Conservation (phyloP, 805 yeast species). For the Torulaspora quercuum region DNA sequence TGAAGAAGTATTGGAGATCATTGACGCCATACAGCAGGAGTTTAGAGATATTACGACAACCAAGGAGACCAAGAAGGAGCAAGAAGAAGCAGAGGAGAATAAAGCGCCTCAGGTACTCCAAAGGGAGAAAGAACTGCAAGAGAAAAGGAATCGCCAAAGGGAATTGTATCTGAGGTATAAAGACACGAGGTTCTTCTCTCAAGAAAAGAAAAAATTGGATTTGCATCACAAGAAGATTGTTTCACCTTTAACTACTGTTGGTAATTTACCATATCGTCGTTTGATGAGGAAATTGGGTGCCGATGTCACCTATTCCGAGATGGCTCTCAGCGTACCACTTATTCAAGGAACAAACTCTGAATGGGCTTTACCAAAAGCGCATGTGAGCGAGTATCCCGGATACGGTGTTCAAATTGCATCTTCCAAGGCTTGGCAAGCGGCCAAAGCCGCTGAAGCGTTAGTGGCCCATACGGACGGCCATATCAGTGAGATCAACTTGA, state of each 20-base stretch:
- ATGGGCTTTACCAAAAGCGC: conserved; percentile 97
- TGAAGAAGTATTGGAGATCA: conserved; percentile 54
- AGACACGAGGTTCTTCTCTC: conserved; percentile 71
- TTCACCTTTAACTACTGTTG: conserved; percentile 96
- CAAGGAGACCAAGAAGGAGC: conserved; percentile 34
- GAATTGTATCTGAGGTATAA: conserved; percentile 44
- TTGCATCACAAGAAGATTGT: conserved; percentile 75
- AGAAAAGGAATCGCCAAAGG: conserved; percentile 32
- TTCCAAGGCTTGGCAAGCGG: conserved; percentile 87
- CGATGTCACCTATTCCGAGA: conserved; percentile 89
- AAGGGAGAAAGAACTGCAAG: conserved; percentile 33
- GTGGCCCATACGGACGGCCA: conserved; percentile 43
- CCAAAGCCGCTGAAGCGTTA: conserved; percentile 80
- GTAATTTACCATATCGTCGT: conserved; percentile 92
- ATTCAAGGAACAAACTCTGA: conserved; percentile 89
- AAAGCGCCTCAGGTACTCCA: conserved; percentile 32
- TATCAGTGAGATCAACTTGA: conserved; percentile 82
- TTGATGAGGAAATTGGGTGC: conserved; percentile 88
- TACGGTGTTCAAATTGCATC: conserved; percentile 94
- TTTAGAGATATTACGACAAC: conserved; percentile 33
- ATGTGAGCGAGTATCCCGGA: conserved; percentile 73
- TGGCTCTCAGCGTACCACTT: conserved; percentile 86
- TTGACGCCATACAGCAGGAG: conserved; percentile 55
- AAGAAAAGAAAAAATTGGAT: conserved; percentile 77
- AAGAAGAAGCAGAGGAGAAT: conserved; percentile 20